phyloP scores from a whole-genome alignment of 306 rosid genomes.

The Sechiopsis laciniata region DNA sequence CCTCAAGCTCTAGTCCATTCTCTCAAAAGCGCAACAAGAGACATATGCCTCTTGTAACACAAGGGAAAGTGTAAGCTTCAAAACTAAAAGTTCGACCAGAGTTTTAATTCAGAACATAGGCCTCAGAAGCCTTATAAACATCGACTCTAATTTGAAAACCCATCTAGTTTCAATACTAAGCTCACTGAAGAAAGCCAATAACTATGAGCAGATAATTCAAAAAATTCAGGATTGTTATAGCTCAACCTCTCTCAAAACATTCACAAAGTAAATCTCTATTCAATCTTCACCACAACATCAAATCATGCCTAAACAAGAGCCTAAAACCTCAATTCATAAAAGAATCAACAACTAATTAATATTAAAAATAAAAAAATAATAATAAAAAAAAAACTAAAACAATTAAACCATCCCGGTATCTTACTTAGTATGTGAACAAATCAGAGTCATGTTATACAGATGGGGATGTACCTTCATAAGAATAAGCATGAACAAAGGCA shows the following conservation, averaged over 20 bases:
- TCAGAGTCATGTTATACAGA: not conserved
- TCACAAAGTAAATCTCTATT: not conserved
- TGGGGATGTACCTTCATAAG: conserved; percentile 49
- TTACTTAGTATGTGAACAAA: too few relatives aligned
- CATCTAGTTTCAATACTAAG: too few relatives aligned
- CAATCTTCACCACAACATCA: not conserved
- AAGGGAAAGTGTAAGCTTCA: not conserved
- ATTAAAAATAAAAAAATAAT: too few relatives aligned
- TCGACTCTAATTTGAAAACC: not conserved
- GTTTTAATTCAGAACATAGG: too few relatives aligned
- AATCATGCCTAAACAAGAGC: not conserved
- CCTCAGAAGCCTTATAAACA: conserved; percentile 1
- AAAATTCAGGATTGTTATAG: not conserved
- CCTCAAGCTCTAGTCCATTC: not conserved
- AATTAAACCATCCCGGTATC: too few relatives aligned
- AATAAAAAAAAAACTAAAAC: not conserved
- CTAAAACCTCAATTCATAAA: not conserved
- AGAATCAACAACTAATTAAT: not conserved
- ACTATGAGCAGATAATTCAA: not conserved
- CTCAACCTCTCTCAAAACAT: not conserved
- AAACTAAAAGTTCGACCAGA: not conserved
- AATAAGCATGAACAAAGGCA: conserved; percentile 65
- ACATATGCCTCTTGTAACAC: not conserved
- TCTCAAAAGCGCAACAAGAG: not conserved
- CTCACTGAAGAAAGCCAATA: not conserved